Evolutionary conservation across 1,139 yeast genomes (phyloP), one percentile per base, ranked within the genome.

Genomic region (Blastobotrys petasosporus): DNA sequence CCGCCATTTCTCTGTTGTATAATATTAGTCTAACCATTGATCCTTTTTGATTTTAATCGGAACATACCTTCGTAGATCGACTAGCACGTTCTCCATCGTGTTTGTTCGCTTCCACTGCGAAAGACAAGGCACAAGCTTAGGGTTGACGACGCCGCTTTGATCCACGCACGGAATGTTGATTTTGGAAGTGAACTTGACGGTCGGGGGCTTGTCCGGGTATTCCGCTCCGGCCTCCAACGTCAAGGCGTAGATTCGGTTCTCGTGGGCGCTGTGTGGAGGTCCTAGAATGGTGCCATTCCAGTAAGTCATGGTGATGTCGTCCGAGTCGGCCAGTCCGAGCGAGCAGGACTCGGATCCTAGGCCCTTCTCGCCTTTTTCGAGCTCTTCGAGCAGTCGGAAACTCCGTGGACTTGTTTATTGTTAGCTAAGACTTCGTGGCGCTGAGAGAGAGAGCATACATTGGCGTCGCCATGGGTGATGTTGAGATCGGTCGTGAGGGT

Each of bases 281-380:
- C 98, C 99, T 54, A 92, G 73, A 42, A 90, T 88, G 29, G 97
- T 90, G 2, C 96, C 97, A 63, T 88, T 90, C 97, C 97, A 90
- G 58, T 81, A 70, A 6, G 95, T 84, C 94, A 90, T 85, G 52
- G 90, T 74, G 55, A 87, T 85, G 64, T 90, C 97, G 58, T 85
- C 95, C 55, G 85, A 82, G 60, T 85, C 90, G 34, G 87, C 80
- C 45, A 90, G 74, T 0, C 97, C 97, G 59, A 90, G 87, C 16
- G 97, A 90, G 64, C 95, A 90, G 20, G 95, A 85, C 65, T 94
- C 97, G 32, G 97, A 94, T 28, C 98, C 97, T 45, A 86, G 74
- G 12, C 98, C 98, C 65, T 94, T 94, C 64, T 94, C 99, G 44
- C 98, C 98, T 62, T 90, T 92, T 66, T 94, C 99, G 55, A 94